Base-by-base conservation (phyloP, 2,329 filamentous ascomycete species). In the Colletotrichum caudatum region DNA sequence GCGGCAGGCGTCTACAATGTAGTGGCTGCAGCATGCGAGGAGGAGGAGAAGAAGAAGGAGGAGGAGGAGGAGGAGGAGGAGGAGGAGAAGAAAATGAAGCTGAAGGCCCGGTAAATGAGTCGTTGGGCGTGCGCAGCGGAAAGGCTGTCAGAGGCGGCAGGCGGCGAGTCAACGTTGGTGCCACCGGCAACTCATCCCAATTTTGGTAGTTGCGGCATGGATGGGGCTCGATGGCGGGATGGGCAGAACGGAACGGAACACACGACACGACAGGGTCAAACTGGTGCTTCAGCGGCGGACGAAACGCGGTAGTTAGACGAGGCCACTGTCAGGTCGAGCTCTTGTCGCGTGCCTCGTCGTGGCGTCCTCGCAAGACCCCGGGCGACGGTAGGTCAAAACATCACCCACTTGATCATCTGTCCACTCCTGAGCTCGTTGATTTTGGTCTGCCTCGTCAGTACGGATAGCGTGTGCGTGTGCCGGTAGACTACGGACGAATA, bases 141-240 rank as follows among this genome's bases (percentile, higher is more conserved):
- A 61, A 62, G 37, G 41, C 26, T 63, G 69, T 59, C 65, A 56
- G 62, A 58, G 68, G 20, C 59, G 48, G 67, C 39, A 65, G 57
- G 37, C 64, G 59, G 65, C 65, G 69, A 69, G 65, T 71, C 69
- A 71, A 33, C 37, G n/a, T 44, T 68, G 35, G 44, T 54, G 33
- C 51, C 20, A 56, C 29, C 62, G 56, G 68, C 48, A 69, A 58
- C 48, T 41, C 35, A 44, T 50, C 50, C 69, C 35, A 35, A 60
- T 60, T 64, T 54, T 65, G 65, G 59, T 64, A 64, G 65, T 39
- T 71, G 65, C 59, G 62, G 69, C 39, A 20, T 67, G 69, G 58
- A 56, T 62, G 51, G 54, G 9, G 46, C 20, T 39, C 20, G 33
- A 57, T 23, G 35, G 35, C 14, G 11, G 35, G 54, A 39, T 26